phyloP scores from a whole-genome alignment of 2,329 filamentous ascomycete genomes.

The Ceratocystis cubensis region DNA sequence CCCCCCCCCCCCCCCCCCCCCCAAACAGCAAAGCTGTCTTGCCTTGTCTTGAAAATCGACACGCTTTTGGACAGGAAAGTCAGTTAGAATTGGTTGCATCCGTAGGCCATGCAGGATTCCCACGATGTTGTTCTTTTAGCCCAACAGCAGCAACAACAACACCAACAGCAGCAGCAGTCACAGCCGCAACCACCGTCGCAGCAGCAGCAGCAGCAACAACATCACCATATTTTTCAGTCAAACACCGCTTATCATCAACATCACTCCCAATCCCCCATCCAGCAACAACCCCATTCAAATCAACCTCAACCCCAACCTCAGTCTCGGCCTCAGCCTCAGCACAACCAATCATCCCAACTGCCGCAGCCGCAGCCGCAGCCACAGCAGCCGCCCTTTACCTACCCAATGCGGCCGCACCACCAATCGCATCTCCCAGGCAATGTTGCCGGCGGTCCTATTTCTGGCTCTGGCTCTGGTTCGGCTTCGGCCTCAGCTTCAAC shows the following conservation, averaged over 20 bases:
- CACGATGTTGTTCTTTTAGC: slow-evolving; percentile 21
- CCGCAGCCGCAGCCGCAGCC: slow-evolving; percentile 39
- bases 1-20: too few relatives aligned
- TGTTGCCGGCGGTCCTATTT: slow-evolving; percentile 30
- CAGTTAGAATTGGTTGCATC: neutral
- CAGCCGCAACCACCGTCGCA: slow-evolving; percentile 24
- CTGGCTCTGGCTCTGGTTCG: slow-evolving; percentile 23
- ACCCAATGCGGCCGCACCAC: slow-evolving; percentile 66
- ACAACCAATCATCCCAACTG: slow-evolving; percentile 22
- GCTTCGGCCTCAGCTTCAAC: slow-evolving; percentile 28
- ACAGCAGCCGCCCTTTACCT: slow-evolving; percentile 67
- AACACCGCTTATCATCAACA: slow-evolving; percentile 7
- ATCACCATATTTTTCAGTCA: neutral
- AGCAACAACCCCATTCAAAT: slow-evolving; percentile 7
- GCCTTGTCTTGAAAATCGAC: neutral
- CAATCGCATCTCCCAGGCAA: slow-evolving; percentile 53
- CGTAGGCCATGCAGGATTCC: slow-evolving; percentile 20
- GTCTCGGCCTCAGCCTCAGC: slow-evolving; percentile 30
- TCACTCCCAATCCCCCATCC: slow-evolving; percentile 2
- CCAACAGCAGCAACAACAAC: slow-evolving; percentile 22
- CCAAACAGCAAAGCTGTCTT: neutral
- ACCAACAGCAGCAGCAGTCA: slow-evolving; percentile 23
- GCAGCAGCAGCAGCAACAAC: slow-evolving; percentile 12
- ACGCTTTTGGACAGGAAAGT: neutral
- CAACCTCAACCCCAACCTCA: slow-evolving; percentile 20